Percentiles rank a stretch among this genome's conserved stretches.
phyloP scores from a whole-genome alignment of 495 filamentous ascomycete species.

The Aspergillus haitiensis region DNA sequence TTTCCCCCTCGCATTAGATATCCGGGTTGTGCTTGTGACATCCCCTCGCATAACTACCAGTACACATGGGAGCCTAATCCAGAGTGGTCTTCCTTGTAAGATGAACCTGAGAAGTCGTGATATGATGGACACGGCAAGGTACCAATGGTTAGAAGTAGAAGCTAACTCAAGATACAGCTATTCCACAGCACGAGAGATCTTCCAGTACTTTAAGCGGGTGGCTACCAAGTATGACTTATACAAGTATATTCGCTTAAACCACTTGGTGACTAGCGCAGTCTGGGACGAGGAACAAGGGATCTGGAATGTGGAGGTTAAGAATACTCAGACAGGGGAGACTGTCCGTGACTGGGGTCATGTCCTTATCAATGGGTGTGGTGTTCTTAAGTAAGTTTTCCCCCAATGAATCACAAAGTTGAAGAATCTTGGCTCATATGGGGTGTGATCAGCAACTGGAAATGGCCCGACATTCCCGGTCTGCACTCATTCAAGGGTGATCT shows the following conservation, averaged over 20 bases:
- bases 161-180: neutral
- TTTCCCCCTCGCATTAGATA: constrained; percentile 26
- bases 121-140: too few relatives aligned
- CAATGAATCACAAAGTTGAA: neutral
- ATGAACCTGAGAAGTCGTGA: neutral
- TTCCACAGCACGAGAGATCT: neutral
- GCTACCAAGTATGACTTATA: neutral
- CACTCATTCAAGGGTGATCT: constrained; percentile 1
- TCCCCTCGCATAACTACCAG: constrained; percentile 53
- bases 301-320: constrained; percentile 7
- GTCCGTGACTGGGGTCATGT: constrained; percentile 9
- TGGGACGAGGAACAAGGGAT: constrained; percentile 5
- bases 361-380: constrained; percentile 4
- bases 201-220: neutral
- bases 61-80: constrained; percentile 7
- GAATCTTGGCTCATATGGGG: neutral
- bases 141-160: too few relatives aligned
- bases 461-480: constrained; percentile 9
- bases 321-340: neutral
- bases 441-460: neutral
- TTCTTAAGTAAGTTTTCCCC: neutral
- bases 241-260: neutral
- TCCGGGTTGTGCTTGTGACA: constrained; percentile 54
- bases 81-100: constrained; percentile 4
- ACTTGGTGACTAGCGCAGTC: neutral